Evolutionary conservation across 1,284 basidiomycete genomes (phyloP).

Genomic region (Cutaneotrichosporon dermatis): DNA sequence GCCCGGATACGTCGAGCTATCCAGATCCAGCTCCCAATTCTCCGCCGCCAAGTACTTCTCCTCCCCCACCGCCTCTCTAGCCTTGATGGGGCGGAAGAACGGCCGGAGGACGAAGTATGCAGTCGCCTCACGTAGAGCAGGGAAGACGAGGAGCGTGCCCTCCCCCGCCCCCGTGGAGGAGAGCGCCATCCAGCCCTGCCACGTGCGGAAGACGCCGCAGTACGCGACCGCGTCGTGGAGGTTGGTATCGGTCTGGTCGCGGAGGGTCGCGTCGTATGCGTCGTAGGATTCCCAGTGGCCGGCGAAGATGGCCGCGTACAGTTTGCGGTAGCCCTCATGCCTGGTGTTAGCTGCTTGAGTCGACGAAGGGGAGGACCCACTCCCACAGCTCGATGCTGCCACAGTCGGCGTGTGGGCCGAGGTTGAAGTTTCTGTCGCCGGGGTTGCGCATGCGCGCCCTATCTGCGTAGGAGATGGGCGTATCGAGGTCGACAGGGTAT

Average conservation of each 20-base stretch:
- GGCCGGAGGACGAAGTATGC: conserved; percentile 70
- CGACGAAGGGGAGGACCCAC: conserved; percentile 29
- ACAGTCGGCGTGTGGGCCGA: conserved; percentile 70
- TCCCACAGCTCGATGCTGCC: conserved; percentile 75
- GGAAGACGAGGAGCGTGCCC: conserved; percentile 73
- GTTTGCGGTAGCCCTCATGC: conserved; percentile 56
- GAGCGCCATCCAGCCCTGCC: conserved; percentile 65
- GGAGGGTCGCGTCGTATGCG: conserved; percentile 18
- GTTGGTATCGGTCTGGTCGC: conserved; percentile 33
- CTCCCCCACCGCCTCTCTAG: conserved; percentile 10
- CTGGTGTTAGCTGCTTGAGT: background rate
- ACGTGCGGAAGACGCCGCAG: conserved; percentile 67
- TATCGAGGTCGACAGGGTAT: conserved; percentile 53
- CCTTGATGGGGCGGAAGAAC: conserved; percentile 56
- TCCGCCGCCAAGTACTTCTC: conserved; percentile 52
- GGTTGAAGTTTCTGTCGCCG: conserved; percentile 63
- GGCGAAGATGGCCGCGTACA: conserved; percentile 57
- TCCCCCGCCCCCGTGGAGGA: conserved; percentile 57
- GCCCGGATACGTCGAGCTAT: conserved; percentile 60
- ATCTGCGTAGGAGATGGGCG: conserved; percentile 69
- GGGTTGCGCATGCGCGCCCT: conserved; percentile 67
- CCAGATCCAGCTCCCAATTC: conserved; percentile 62
- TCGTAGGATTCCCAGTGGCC: conserved; percentile 57
- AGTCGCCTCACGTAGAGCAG: conserved; percentile 66
- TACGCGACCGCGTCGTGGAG: conserved; percentile 39